A percentile compares a stretch with the other conserved stretches of the same genome.
Evolutionary conservation across 305 asterid genomes (phyloP).

Genomic region (Plantago coronopus): DNA sequence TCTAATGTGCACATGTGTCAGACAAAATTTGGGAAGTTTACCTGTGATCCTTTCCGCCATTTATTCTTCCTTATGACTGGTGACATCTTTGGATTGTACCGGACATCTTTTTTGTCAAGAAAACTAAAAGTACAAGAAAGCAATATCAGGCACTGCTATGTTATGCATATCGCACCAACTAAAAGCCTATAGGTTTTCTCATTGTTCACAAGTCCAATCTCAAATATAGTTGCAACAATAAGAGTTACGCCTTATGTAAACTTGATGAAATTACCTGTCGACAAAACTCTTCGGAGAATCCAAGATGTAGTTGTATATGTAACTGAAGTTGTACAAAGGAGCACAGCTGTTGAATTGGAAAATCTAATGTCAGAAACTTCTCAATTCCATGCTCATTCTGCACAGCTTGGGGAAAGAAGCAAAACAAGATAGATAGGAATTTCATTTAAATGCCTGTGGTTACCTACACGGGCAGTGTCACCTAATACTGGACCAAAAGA

Average conservation of each 20-base stretch:
- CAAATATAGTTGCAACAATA: slow-evolving; percentile 6
- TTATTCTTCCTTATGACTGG: slow-evolving; percentile 72
- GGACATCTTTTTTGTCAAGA: slow-evolving; percentile 67
- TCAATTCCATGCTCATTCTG: slow-evolving; percentile 15
- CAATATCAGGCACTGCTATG: background rate
- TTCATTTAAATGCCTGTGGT: background rate
- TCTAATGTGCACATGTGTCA: slow-evolving; percentile 9
- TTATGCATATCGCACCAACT: slow-evolving; percentile 4
- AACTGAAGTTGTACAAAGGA: slow-evolving; percentile 94
- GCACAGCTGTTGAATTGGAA: slow-evolving; percentile 68
- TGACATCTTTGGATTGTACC: slow-evolving; percentile 88
- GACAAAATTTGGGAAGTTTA: slow-evolving; percentile 26
- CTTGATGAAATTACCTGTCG: slow-evolving; percentile 63
- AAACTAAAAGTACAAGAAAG: slow-evolving; percentile 45
- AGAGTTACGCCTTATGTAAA: slow-evolving; percentile 15
- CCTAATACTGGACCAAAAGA: background rate
- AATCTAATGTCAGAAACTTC: slow-evolving; percentile 28
- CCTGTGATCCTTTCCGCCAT: slow-evolving; percentile 99
- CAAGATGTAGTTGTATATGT: slow-evolving; percentile 66
- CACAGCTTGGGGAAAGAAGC: slow-evolving; percentile 13
- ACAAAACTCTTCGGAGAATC: slow-evolving; percentile 89
- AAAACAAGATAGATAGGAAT: slow-evolving; percentile 9
- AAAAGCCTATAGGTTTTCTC: slow-evolving; percentile 9
- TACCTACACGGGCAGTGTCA: background rate
- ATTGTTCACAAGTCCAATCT: background rate